Percentiles rank a stretch among this genome's conserved stretches.
phyloP scores from a whole-genome alignment of 148 eudicot species.

The Arbutus unedo region DNA sequence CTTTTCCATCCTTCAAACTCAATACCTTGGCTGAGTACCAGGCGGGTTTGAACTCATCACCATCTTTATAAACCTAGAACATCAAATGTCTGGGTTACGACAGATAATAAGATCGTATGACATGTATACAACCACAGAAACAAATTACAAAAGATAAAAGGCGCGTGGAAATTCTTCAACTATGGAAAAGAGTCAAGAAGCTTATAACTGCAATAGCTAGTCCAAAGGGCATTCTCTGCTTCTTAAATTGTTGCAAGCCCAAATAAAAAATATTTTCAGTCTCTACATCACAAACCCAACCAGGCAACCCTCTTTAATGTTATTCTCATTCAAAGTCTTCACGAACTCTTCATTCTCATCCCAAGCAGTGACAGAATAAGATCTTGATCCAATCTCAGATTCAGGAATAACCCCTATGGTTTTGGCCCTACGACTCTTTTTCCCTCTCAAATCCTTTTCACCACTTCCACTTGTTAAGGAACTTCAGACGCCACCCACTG shows the following conservation, averaged over 20 bases:
- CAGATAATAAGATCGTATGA: background rate
- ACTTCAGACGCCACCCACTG: constrained; percentile 26
- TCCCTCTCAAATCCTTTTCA: constrained; percentile 29
- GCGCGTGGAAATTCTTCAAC: constrained; percentile 1
- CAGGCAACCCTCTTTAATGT: constrained; percentile 54
- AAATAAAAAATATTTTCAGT: background rate
- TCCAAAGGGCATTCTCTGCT: background rate
- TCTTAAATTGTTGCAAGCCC: background rate
- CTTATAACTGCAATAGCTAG: constrained; percentile 1
- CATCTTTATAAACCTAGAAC: constrained; percentile 63
- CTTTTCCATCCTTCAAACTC: constrained; percentile 59
- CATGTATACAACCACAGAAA: background rate
- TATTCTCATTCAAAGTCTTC: constrained; percentile 24
- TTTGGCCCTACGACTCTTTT: constrained; percentile 27
- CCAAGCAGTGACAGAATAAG: constrained; percentile 19
- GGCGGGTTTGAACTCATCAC: constrained; percentile 46
- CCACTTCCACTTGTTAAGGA: constrained; percentile 20
- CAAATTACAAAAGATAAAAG: background rate
- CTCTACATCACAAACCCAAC: constrained; percentile 58
- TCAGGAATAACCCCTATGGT: constrained; percentile 30
- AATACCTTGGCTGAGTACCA: constrained; percentile 77
- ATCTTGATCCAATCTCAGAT: constrained; percentile 28
- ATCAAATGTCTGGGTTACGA: constrained; percentile 2
- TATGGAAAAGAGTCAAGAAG: background rate
- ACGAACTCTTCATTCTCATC: constrained; percentile 25